Evolutionary conservation across 345 rosid species (phyloP).

Genomic region (Anastatica hierochuntica): DNA sequence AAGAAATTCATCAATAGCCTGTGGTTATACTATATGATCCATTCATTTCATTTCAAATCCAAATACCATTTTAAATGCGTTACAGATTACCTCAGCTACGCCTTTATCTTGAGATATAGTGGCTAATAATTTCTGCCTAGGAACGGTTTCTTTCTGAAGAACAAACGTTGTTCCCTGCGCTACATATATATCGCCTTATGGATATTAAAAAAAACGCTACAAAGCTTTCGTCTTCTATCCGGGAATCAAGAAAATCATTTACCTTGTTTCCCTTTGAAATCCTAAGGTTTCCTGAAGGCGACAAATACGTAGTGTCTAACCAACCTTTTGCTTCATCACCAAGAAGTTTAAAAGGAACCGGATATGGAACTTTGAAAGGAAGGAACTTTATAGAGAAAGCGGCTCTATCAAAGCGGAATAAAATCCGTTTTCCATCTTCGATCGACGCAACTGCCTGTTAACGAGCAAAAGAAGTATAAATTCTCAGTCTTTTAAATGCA

Average conservation of each 20-base stretch:
- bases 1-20: conserved; percentile 71
- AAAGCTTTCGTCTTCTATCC: neutral
- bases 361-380: conserved; percentile 91
- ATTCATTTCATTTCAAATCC: neutral
- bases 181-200: conserved; percentile 30
- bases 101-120: conserved; percentile 50
- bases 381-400: conserved; percentile 72
- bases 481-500: neutral
- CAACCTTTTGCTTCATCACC: conserved; percentile 98
- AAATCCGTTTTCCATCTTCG: conserved; percentile 53
- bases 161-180: conserved; percentile 98
- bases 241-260: conserved; percentile 17
- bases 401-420: conserved; percentile 68
- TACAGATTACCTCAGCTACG: conserved; percentile 47
- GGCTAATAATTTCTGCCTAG: conserved; percentile 65
- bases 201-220: neutral
- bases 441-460: conserved; percentile 73
- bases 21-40: conserved; percentile 10
- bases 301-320: conserved; percentile 78
- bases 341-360: conserved; percentile 88
- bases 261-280: conserved; percentile 97
- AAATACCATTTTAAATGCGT: neutral
- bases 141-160: conserved; percentile 77
- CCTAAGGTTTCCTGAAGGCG: conserved; percentile 77
- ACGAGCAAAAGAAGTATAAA: neutral